A percentile compares a stretch with the other conserved stretches of the same genome.
Conservation (phyloP, 2,329 filamentous ascomycete genomes). For the Pyrenochaeta sp. region DNA sequence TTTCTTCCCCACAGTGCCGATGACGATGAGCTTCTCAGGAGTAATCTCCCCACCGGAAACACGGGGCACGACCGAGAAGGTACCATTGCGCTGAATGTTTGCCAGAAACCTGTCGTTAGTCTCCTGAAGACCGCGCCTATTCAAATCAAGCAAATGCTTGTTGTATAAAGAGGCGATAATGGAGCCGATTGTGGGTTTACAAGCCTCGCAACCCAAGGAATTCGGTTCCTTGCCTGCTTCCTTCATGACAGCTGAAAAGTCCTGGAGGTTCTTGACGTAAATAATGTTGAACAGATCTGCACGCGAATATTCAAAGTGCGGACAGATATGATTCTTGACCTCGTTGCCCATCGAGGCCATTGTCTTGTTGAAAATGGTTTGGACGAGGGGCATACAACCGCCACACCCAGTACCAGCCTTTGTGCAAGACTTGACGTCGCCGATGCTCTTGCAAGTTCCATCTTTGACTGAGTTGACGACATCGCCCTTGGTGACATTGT, state of each 20-base stretch:
- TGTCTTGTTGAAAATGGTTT: slow-evolving; percentile 87
- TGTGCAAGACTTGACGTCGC: slow-evolving; percentile 86
- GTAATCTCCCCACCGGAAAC: slow-evolving; percentile 88
- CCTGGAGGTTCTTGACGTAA: slow-evolving; percentile 79
- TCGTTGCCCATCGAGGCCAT: slow-evolving; percentile 87
- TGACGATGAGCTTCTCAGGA: slow-evolving; percentile 81
- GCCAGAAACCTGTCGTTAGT: slow-evolving; percentile 89
- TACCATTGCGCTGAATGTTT: slow-evolving; percentile 92
- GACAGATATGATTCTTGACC: slow-evolving; percentile 85
- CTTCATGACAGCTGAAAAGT: slow-evolving; percentile 79
- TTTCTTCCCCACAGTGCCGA: slow-evolving; percentile 84
- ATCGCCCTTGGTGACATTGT: slow-evolving; percentile 90
- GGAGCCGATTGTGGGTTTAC: slow-evolving; percentile 82
- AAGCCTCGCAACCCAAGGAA: slow-evolving; percentile 84
- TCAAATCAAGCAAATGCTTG: slow-evolving; percentile 77
- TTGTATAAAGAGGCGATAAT: slow-evolving; percentile 87
- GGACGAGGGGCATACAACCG: slow-evolving; percentile 87
- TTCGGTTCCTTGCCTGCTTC: slow-evolving; percentile 74
- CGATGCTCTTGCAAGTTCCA: slow-evolving; percentile 81
- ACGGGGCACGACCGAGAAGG: slow-evolving; percentile 86
- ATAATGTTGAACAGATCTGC: slow-evolving; percentile 91
- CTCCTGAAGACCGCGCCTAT: slow-evolving; percentile 79
- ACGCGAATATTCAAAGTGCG: slow-evolving; percentile 83
- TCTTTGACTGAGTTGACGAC: slow-evolving; percentile 76
- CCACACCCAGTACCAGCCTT: slow-evolving; percentile 92